Base-by-base conservation (phyloP, 2,329 filamentous ascomycete genomes). In the Penicillium expansum region DNA sequence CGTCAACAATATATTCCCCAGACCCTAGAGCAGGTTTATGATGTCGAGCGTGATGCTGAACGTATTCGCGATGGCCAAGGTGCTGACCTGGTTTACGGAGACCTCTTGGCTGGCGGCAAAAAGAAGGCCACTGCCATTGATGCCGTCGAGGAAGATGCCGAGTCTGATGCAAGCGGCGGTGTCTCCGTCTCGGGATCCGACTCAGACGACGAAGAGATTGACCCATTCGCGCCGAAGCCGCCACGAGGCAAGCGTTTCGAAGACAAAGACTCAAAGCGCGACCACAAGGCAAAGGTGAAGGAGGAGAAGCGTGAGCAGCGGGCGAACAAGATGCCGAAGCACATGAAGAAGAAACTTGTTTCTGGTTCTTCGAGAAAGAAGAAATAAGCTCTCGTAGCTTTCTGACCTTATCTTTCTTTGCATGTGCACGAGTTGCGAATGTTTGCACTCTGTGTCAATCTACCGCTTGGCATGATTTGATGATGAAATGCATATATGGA, bases 1-100 rank as follows among this genome's bases (percentile, higher is more conserved):
- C 85, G 93, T 67, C 89, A 96, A 68, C 91, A 97, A 73, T 99
- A 95, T 74, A 97, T 99, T 51, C 94, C 94, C 0, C 92, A 96
- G 74, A 97, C 90, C 0, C 81, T 99, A 42, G 90, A 97, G 65
- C 91, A 99, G 70, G 93, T 99, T 5, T 97, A 97, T 74, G 92
- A 99, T 71, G 87, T 96, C 49, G 94, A 97, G 75, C 88, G 92
- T 65, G 94, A 97, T 65, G 90, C 87, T 2, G 87, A 91, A 66
- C 87, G 86, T 71, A 83, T 96, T 22, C 84, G 84, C 8, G 82
- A 86, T 42, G 92, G 91, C 5, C 82, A 89, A 62, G 90, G 87
- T 20, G 83, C 85, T 13, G 86, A 89, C n/a, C 80, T 97, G 0
- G 85, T 96, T 1, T 97, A 97, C 77, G 86, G 87, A 61, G 90